Evolutionary conservation across 345 rosid genomes (phyloP).

Genomic region (Pistacia vera): DNA sequence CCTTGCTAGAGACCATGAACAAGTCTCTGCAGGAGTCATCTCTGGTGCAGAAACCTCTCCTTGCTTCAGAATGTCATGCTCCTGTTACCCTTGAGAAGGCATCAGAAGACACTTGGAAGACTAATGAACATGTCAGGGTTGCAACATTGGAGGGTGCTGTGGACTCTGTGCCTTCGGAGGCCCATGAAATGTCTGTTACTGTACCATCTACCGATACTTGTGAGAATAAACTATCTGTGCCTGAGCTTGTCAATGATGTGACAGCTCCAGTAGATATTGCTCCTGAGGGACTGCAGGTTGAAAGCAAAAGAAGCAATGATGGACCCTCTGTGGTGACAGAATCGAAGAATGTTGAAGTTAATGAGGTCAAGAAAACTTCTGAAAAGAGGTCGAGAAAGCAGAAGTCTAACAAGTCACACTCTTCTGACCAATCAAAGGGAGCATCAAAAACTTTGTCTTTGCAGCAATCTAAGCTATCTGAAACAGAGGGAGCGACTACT

Average conservation of each 20-base stretch:
- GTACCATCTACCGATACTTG: slow-evolving; percentile 25
- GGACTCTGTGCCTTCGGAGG: slow-evolving; percentile 24
- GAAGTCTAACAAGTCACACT: slow-evolving; percentile 54
- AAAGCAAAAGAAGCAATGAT: slow-evolving; percentile 36
- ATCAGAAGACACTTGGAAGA: slow-evolving; percentile 22
- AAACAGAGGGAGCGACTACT: slow-evolving; percentile 38
- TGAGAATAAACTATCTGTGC: slow-evolving; percentile 32
- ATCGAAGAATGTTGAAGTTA: slow-evolving; percentile 50
- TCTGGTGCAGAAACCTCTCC: slow-evolving; percentile 29
- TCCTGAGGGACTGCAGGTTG: slow-evolving; percentile 30
- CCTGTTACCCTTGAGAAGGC: slow-evolving; percentile 29
- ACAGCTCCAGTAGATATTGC: slow-evolving; percentile 29
- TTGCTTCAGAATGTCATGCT: slow-evolving; percentile 32
- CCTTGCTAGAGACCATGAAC: slow-evolving; percentile 29
- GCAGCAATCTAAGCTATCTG: slow-evolving; percentile 52
- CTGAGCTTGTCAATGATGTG: slow-evolving; percentile 24
- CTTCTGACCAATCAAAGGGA: slow-evolving; percentile 62
- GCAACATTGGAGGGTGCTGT: slow-evolving; percentile 16
- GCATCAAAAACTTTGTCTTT: slow-evolving; percentile 36
- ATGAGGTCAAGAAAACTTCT: slow-evolving; percentile 60
- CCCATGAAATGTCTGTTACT: slow-evolving; percentile 24
- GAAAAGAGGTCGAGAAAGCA: slow-evolving; percentile 91
- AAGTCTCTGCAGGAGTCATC: slow-evolving; percentile 32
- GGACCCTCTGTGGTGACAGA: slow-evolving; percentile 40
- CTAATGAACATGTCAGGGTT: slow-evolving; percentile 29